These are phyloP conservation scores for Clohesyomyces aquaticus DNA, from an alignment of 495 filamentous ascomycete genomes.

Conservation along the genomic window DNA sequence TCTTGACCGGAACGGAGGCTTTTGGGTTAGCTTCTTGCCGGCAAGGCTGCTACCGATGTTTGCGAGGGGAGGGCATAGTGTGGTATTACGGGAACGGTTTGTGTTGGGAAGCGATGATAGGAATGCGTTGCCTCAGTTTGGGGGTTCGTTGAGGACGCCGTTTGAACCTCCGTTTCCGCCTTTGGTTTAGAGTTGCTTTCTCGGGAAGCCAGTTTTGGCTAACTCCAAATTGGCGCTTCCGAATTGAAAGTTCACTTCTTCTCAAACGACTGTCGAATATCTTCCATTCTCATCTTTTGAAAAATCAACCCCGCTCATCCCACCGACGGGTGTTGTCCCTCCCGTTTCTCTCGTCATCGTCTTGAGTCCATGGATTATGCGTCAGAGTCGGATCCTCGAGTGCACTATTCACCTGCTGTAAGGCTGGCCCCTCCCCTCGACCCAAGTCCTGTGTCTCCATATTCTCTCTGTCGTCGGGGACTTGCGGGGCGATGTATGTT, in stretches of 20 bases:
- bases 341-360: background rate
- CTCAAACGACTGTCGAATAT: too few species aligned
- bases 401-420: background rate
- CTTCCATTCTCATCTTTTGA: background rate
- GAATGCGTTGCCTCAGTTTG: too few species aligned
- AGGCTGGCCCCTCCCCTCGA: background rate
- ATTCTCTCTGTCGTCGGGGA: background rate
- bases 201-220: too few species aligned
- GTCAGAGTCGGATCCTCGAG: background rate
- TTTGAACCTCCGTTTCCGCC: too few species aligned
- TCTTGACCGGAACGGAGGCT: slow-evolving; percentile 3
- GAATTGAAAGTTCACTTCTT: too few species aligned
- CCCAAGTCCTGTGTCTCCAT: background rate
- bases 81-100: background rate
- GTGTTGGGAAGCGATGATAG: too few species aligned
- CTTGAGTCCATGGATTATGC: background rate
- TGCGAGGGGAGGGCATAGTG: background rate
- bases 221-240: too few species aligned
- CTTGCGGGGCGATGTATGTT: too few species aligned
- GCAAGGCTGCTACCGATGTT: background rate
- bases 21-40: slow-evolving; percentile 11
- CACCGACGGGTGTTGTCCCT: too few species aligned
- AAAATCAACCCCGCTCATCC: background rate
- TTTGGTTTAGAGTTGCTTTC: too few species aligned
- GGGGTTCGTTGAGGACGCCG: too few species aligned